Evolutionary conservation across 2,329 filamentous ascomycete genomes (phyloP).

Genomic region (Triangularia setosa): DNA sequence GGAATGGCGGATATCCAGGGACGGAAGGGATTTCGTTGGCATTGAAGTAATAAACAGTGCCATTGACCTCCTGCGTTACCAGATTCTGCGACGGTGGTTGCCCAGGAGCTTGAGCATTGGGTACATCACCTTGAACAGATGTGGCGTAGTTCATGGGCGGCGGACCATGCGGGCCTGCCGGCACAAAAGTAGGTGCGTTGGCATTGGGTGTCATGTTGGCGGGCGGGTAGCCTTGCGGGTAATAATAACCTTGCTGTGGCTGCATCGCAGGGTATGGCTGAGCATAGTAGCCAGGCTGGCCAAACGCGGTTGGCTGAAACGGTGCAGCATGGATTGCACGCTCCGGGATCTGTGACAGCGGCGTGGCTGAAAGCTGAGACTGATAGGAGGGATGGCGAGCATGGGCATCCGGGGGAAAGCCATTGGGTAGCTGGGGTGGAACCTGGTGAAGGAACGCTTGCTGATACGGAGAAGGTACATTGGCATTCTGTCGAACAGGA

Average conservation of each 20-base stretch:
- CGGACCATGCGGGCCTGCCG: constrained; percentile 47
- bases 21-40: constrained; percentile 45
- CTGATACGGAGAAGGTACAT: constrained; percentile 54
- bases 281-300: constrained; percentile 55
- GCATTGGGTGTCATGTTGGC: constrained; percentile 38
- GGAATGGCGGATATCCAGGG: constrained; percentile 10
- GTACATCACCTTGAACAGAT: constrained; percentile 39
- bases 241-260: constrained; percentile 63
- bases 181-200: constrained; percentile 53
- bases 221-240: constrained; percentile 49
- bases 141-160: constrained; percentile 41
- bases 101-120: constrained; percentile 34
- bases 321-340: constrained; percentile 85
- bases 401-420: constrained; percentile 57
- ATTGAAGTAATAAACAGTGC: constrained; percentile 95
- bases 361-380: constrained; percentile 69
- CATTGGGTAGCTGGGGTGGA: constrained; percentile 65
- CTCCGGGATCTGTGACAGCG: constrained; percentile 87
- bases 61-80: constrained; percentile 84
- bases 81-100: constrained; percentile 53
- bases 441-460: constrained; percentile 94
- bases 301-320: constrained; percentile 74
- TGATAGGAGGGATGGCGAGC: constrained; percentile 65
- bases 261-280: constrained; percentile 57
- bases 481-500: constrained; percentile 52